A percentile compares a stretch with the other conserved stretches of the same genome.
phyloP scores from a whole-genome alignment of 345 rosid genomes.

The Aquilaria sinensis region DNA sequence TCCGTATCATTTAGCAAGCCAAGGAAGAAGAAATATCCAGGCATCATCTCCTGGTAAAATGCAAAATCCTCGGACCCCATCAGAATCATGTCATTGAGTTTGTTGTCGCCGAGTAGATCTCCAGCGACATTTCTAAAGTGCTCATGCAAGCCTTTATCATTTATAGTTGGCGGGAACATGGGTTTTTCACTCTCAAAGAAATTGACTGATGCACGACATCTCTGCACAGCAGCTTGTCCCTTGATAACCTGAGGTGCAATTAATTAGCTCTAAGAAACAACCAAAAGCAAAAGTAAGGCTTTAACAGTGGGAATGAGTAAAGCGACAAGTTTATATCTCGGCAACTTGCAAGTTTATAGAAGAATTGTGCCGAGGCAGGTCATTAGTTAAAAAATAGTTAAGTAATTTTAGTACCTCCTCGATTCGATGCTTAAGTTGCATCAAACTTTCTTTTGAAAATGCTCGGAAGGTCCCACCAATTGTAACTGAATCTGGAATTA shows the following conservation, averaged over 20 bases:
- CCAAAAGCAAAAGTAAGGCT: no score
- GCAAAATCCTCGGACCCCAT: conserved; percentile 95
- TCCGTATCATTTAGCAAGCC: conserved; percentile 56
- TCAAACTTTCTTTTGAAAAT: conserved; percentile 41
- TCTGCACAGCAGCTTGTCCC: conserved; percentile 62
- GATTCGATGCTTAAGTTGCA: conserved; percentile 48
- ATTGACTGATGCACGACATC: conserved; percentile 56
- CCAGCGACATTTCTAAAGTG: conserved; percentile 49
- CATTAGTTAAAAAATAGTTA: no score
- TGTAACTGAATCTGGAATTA: conserved; percentile 75
- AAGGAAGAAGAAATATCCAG: conserved; percentile 64
- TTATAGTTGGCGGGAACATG: conserved; percentile 66
- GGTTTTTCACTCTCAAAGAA: conserved; percentile 42
- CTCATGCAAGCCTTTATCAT: conserved; percentile 44
- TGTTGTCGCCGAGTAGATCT: conserved; percentile 54
- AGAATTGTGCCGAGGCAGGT: no score
- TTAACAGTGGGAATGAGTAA: not conserved
- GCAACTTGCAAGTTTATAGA: no score
- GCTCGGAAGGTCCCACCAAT: conserved; percentile 83
- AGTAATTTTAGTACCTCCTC: conserved; percentile 42
- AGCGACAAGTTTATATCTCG: no score
- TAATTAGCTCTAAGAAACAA: no score
- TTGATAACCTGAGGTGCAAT: conserved; percentile 40
- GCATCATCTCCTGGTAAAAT: conserved; percentile 67
- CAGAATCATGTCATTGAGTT: conserved; percentile 50